phyloP scores from a whole-genome alignment of 202 grass and related monocot species.

The Carex sylvatica region DNA sequence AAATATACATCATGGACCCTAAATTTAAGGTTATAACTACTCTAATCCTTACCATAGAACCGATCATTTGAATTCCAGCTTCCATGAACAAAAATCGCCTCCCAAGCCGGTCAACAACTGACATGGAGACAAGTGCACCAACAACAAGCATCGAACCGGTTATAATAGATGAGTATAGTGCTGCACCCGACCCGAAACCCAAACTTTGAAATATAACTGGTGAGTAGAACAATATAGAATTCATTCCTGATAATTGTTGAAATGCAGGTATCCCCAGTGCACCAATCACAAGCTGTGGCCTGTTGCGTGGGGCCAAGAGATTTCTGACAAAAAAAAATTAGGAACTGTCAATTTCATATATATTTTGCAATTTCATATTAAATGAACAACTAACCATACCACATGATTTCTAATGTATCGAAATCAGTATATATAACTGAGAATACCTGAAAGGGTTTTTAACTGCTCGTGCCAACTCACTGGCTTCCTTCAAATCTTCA shows the following conservation, averaged over 20 bases:
- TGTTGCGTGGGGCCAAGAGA: constrained; percentile 56
- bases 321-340: constrained; percentile 36
- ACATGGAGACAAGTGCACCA: constrained; percentile 80
- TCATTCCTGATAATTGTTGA: constrained; percentile 94
- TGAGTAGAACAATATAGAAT: constrained; percentile 93
- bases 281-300: constrained; percentile 87
- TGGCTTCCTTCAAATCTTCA: constrained; percentile 80
- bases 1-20: neutral
- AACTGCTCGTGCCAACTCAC: constrained; percentile 58
- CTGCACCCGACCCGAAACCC: constrained; percentile 52
- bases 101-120: constrained; percentile 69
- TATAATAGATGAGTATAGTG: constrained; percentile 86
- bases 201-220: constrained; percentile 96
- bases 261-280: constrained; percentile 90
- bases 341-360: neutral
- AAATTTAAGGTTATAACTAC: neutral
- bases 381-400: neutral
- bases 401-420: neutral
- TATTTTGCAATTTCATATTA: neutral
- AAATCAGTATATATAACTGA: neutral
- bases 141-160: constrained; percentile 86
- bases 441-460: constrained; percentile 55
- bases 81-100: constrained; percentile 85
- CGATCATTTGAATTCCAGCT: constrained; percentile 78
- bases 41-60: constrained; percentile 51